Conservation (phyloP, 148 eudicot species). For the Dysphania ambrosioides region DNA sequence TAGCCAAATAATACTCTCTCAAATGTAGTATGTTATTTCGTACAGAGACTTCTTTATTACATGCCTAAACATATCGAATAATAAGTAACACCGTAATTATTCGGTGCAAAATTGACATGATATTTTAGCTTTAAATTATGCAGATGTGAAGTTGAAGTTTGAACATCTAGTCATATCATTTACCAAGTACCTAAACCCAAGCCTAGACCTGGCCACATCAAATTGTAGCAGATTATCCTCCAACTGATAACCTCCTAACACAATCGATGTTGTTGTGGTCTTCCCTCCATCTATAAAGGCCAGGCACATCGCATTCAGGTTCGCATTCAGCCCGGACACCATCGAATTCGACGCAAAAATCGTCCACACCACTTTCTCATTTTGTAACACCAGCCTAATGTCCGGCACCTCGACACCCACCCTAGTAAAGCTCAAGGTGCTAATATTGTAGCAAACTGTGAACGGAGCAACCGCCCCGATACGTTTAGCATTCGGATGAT, state of each 20-base stretch:
- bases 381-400: constrained; percentile 51
- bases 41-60: too few relatives aligned
- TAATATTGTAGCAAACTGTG: constrained; percentile 36
- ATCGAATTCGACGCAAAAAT: constrained; percentile 58
- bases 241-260: constrained; percentile 62
- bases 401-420: constrained; percentile 52
- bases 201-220: constrained; percentile 52
- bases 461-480: constrained; percentile 54
- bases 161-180: constrained; percentile 55
- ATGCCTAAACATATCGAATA: too few relatives aligned
- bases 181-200: constrained; percentile 60
- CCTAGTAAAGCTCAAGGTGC: constrained; percentile 37
- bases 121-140: too few relatives aligned
- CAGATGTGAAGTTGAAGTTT: constrained; percentile 71
- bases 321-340: constrained; percentile 54
- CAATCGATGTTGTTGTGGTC: constrained; percentile 53
- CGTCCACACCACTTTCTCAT: constrained; percentile 39
- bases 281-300: constrained; percentile 57
- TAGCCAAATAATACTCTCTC: too few relatives aligned
- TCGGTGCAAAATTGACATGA: too few relatives aligned
- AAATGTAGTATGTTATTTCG: too few relatives aligned
- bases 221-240: constrained; percentile 68
- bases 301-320: constrained; percentile 45
- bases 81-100: too few relatives aligned
- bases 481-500: constrained; percentile 36